A percentile compares a stretch with the other conserved stretches of the same genome.
Conservation (phyloP, 306 rosid genomes). For the Hylodesmum podocarpum region DNA sequence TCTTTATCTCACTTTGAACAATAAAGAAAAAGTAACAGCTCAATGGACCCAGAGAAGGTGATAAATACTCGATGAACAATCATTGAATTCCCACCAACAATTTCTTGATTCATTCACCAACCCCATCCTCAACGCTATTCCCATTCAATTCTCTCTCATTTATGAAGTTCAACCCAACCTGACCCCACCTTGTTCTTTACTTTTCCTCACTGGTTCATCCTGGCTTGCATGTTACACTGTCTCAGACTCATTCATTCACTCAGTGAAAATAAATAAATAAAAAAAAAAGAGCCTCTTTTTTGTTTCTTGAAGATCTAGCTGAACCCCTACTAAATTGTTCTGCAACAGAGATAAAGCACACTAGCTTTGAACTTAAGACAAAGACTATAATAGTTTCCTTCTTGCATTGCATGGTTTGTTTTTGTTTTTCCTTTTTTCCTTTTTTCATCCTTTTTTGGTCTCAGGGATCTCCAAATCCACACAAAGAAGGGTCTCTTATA, state of each 20-base stretch:
- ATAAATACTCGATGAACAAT: conserved; percentile 46
- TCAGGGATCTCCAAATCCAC: conserved; percentile 37
- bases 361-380: conserved; percentile 20
- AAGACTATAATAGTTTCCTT: conserved; percentile 34
- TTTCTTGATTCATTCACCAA: conserved; percentile 45
- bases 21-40: conserved; percentile 8
- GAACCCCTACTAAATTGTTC: not conserved
- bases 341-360: conserved; percentile 25
- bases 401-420: conserved; percentile 34
- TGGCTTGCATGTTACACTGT: not conserved
- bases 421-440: conserved; percentile 17
- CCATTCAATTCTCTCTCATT: conserved; percentile 41
- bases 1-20: not conserved
- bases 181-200: conserved; percentile 4
- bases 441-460: conserved; percentile 29
- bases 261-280: not conserved
- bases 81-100: conserved; percentile 67
- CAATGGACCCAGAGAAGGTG: not conserved
- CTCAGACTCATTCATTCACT: not conserved
- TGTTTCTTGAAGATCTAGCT: not conserved
- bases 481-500: conserved; percentile 50
- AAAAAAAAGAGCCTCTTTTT: not conserved
- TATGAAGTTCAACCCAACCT: conserved; percentile 38
- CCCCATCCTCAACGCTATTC: conserved; percentile 28
- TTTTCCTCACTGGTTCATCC: conserved; percentile 5